Evolutionary conservation across 495 filamentous ascomycete genomes (phyloP), one percentile per base, ranked within the genome.

Genomic region (Lepidopterella palustris): DNA sequence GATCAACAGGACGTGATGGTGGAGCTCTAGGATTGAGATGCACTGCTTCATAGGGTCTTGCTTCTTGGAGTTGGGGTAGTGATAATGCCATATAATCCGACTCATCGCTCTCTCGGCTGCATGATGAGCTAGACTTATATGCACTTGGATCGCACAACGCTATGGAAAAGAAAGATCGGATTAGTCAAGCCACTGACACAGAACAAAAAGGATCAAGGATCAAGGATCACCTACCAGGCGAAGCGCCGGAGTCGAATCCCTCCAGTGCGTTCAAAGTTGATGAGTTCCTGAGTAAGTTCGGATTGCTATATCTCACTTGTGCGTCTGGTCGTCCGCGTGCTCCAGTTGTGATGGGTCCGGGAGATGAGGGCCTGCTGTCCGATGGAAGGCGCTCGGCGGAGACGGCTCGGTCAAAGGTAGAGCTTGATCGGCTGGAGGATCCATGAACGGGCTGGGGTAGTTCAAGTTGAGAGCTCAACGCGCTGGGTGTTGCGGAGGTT

Each of bases 211-310:
- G 27, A 13, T 18, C 35, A 18, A 3, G 3, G 10, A 3, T 15
- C 3, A 3, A 50, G 18, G 15, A 25, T 24, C 18, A 23, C n/a
- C 64, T 58, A 67, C 64, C 13, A 35, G 53, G 21, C 13, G 64
- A 54, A 21, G 56, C 21, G 0, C 15, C n/a, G 1, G 62, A 39
- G 25, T 69, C 60, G 0, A 62, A 11, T 15, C 64, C 64, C 53
- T 70, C 71, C 23, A 70, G 58, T 6, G 70, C 62, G 4, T 62
- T 53, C 27, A 67, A 42, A 0, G 66, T 62, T 2, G 62, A 58
- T 0, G 68, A 69, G 25, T 68, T 62, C 24, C 68, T 29, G 1
- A 28, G 13, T 15, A 55, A 8, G 59, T 64, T 67, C 25, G 57
- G 23, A 32, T 63, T 60, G 53, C 66, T 62, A 31, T 66, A 70